These are phyloP conservation scores for Microsporum ferrugineum DNA, from an alignment of 2,329 filamentous ascomycete genomes.

Conservation along the genomic window DNA sequence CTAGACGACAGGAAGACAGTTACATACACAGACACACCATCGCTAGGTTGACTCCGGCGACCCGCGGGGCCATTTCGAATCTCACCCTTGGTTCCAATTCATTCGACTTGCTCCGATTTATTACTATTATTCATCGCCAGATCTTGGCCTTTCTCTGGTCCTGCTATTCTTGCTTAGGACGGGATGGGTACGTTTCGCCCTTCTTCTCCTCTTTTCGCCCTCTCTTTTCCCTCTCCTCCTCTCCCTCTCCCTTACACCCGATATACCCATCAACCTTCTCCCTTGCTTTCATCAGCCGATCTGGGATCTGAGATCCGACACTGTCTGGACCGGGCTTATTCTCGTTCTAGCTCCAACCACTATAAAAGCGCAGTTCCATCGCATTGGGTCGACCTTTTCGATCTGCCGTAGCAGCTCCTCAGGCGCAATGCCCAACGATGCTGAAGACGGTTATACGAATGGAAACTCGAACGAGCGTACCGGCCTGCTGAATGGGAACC, in stretches of 20 bases:
- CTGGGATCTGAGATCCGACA: background rate
- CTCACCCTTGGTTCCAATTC: background rate
- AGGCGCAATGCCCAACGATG: slow-evolving; percentile 10
- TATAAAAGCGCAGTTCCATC: slow-evolving; percentile 14
- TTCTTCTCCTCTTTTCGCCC: background rate
- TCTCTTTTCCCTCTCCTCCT: background rate
- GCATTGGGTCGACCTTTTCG: slow-evolving; percentile 9
- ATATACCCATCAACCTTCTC: background rate
- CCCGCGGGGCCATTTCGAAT: background rate
- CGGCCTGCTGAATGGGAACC: slow-evolving; percentile 6
- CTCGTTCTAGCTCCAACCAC: slow-evolving; percentile 12
- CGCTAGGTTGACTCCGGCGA: background rate
- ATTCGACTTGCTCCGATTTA: background rate
- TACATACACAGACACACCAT: background rate
- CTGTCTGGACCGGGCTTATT: background rate
- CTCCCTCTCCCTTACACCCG: background rate
- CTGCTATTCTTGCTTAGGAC: background rate
- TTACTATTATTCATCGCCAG: background rate
- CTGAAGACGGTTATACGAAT: slow-evolving; percentile 6
- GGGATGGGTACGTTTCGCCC: background rate
- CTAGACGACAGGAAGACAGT: no score
- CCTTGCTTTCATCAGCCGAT: background rate
- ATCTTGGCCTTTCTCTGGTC: background rate
- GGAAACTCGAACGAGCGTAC: slow-evolving; percentile 9
- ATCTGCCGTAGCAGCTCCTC: background rate